Base-by-base conservation (phyloP, 495 filamentous ascomycete species). In the Aspergillus saccharolyticus region DNA sequence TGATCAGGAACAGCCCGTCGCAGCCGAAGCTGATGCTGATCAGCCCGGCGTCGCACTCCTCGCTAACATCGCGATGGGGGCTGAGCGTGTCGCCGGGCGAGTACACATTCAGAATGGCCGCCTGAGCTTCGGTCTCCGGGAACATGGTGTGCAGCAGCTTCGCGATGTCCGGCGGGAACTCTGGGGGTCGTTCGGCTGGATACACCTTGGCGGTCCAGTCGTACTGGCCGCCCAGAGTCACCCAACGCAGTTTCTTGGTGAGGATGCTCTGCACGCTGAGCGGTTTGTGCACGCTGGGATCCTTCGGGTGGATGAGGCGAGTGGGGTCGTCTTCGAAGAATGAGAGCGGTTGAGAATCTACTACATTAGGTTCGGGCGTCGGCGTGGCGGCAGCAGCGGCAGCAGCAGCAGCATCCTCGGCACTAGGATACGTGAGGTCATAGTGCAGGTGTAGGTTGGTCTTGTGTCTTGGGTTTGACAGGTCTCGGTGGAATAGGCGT, bases 71-170 rank as follows among this genome's bases (percentile, higher is more conserved):
- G 0, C 94, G 85, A 70, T 97, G 93, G 63, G 92, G 78, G 65
- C 87, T 89, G 60, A 96, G 83, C 15, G 85, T 92, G 65, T 97
- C 93, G 28, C 89, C 88, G 0, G 93, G 88, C 0, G 84, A 86
- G 66, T 97, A 96, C 43, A 97, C 66, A 68, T 97, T 97, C 57
- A 96, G 80, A 21, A 97, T 97, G 22, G 93, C 94, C 10, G 93
- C 90, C 73, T 96, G 85, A 0, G 93, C 81, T 20, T 78, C 74
- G 18, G 89, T 89, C 39, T 83, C 81, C 0, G 88, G 85, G 59
- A 94, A 95, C 0, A 90, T 68, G 0, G 73, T 70, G 17, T 79
- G 75, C 12, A 96, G 64, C 21, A 95, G 78, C 1, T 59, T 63
- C 4, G 81, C 81, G 56, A 94, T 80, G 65, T 96, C 91, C 3